Base-by-base conservation (phyloP, 1,284 basidiomycete genomes). In the Blastosporella zonata region DNA sequence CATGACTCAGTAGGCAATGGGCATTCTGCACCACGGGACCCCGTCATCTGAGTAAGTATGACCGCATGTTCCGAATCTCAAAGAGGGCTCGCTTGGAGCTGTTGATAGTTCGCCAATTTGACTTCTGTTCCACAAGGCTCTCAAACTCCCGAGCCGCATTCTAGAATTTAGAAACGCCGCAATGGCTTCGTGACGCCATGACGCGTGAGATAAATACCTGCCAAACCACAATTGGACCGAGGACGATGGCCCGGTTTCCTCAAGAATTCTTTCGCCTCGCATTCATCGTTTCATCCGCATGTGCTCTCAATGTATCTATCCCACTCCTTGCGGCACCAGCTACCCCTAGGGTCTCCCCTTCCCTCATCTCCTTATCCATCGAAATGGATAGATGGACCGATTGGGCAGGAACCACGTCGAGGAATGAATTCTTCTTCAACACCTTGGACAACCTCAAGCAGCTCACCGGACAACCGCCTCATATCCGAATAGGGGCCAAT, bases 351-450 rank as follows among this genome's bases (percentile, higher is more conserved):
- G 54, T 81, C 8, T 69, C 70, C 1, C 67, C 67, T 9, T 73
- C 77, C 2, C 67, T 83, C 12, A 57, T 86, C 22, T 82, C 79
- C 0, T 74, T 85, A 54, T 86, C 82, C n/a, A 76, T 87, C 46
- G 84, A 85, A 60, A 78, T 84, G 59, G 82, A 86, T 56, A 67
- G 78, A 12, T 86, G 82, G 82, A 68, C 71, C 10, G 81, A 83
- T 52, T 87, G 83, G 83, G 64, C 65, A 10, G 82, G 84, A 9
- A 71, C 67, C 1, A 64, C 68, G 9, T 61, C 69, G 2, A 65
- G 65, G 33, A 84, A 84, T 57, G 49, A 72, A 13, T 85, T 82
- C 62, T 76, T 80, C 53, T 70, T 70, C 63, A 83, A 79, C 53
- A 74, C 74, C 6, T 66, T 85, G 40, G 65, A 75, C 49, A 84